Conservation (phyloP, 1,139 yeast genomes). For the Suhomyces ambrosiae region DNA sequence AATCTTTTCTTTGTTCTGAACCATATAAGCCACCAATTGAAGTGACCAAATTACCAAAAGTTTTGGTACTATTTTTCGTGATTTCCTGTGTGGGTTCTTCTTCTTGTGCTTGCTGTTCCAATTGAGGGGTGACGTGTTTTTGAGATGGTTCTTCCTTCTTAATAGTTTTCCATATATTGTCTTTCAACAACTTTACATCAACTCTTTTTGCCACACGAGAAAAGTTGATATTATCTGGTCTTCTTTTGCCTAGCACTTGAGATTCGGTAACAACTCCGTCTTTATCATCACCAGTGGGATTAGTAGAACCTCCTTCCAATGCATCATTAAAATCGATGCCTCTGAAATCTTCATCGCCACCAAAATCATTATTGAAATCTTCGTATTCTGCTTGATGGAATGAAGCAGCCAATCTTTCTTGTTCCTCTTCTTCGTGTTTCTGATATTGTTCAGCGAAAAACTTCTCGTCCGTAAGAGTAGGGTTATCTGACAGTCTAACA, state of each 20-base stretch:
- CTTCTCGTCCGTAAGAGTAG: conserved; percentile 58
- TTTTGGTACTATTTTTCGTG: conserved; percentile 26
- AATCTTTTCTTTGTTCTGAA: conserved; percentile 36
- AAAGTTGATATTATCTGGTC: conserved; percentile 70
- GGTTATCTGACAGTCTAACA: conserved; percentile 19
- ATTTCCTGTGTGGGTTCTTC: conserved; percentile 25
- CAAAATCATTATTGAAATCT: conserved; percentile 42
- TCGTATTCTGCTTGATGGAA: conserved; percentile 51
- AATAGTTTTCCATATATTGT: conserved; percentile 76
- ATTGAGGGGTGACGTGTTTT: conserved; percentile 4
- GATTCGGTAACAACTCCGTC: conserved; percentile 10
- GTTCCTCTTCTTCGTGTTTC: conserved; percentile 40
- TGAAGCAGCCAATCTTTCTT: conserved; percentile 41
- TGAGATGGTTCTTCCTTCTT: conserved; percentile 21
- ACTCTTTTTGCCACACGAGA: conserved; percentile 85
- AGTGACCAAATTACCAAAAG: conserved; percentile 48
- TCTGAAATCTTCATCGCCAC: conserved; percentile 41
- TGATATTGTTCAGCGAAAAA: conserved; percentile 74
- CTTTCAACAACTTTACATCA: conserved; percentile 77
- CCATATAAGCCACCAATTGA: conserved; percentile 58
- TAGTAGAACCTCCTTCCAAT: conserved; percentile 31
- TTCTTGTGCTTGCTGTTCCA: too few species aligned
- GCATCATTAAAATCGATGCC: conserved; percentile 53
- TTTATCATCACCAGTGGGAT: conserved; percentile 19
- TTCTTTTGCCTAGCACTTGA: conserved; percentile 20